A percentile compares a stretch with the other conserved stretches of the same genome.
These are phyloP conservation scores for Alloteropsis semialata DNA, from an alignment of 176 grass and related monocot species.

Conservation along the genomic window DNA sequence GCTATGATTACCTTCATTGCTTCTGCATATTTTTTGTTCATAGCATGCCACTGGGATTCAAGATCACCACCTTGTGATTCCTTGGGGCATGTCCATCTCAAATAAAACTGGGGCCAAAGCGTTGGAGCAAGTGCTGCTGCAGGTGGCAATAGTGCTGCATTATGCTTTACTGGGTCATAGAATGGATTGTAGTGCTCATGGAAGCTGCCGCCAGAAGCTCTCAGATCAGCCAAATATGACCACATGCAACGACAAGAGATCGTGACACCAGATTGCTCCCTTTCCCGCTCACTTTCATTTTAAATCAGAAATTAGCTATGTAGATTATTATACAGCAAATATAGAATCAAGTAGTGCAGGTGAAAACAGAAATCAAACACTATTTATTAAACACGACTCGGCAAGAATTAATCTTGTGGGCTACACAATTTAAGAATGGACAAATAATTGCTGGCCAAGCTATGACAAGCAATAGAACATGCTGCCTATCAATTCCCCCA, in stretches of 20 bases:
- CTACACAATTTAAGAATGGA: conserved; percentile 16
- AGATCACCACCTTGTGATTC: conserved; percentile 73
- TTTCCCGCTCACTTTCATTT: conserved; percentile 88
- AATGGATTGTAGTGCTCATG: conserved; percentile 87
- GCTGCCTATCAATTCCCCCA: background rate
- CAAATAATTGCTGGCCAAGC: background rate
- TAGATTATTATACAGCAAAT: conserved; percentile 15
- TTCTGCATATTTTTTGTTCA: conserved; percentile 61
- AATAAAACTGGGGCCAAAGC: conserved; percentile 94
- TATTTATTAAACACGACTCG: background rate
- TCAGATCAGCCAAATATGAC: conserved; percentile 64
- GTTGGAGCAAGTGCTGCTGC: conserved; percentile 91
- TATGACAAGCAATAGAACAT: background rate
- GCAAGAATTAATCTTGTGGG: background rate
- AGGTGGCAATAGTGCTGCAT: conserved; percentile 59
- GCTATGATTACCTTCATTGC: conserved; percentile 49
- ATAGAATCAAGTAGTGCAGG: background rate
- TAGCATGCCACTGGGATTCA: conserved; percentile 75
- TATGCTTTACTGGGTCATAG: conserved; percentile 61
- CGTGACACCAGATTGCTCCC: conserved; percentile 65
- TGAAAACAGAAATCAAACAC: conserved; percentile 1
- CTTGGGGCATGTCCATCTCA: conserved; percentile 85
- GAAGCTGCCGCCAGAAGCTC: conserved; percentile 62
- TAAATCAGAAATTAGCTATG: conserved; percentile 37
- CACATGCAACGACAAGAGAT: conserved; percentile 75